Evolutionary conservation across 208 protist genomes (phyloP), one percentile per base, ranked within the genome.

Genomic region (Trypanosoma melophagium): DNA sequence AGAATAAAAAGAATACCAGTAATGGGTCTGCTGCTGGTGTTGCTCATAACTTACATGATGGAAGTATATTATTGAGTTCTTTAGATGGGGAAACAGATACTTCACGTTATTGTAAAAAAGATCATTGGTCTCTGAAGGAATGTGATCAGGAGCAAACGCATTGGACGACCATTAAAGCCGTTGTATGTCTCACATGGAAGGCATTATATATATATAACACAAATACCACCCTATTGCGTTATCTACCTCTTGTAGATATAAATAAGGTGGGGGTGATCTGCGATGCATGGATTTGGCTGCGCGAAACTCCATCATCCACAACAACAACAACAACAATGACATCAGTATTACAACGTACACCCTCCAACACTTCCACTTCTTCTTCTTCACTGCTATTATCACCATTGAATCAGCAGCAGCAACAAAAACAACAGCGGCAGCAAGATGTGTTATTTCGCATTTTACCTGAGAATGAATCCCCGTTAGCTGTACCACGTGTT

Each of bases 121-220:
- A 21, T 55, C 22, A 2, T 22, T 14, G 19, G 1, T 24, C 51
- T 55, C 1, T 55, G 19, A 10, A 10, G 7, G 51, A 55, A n/a
- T 1, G 24, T 9, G n/a, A 10, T 3, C 7, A 35, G 10, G 1
- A 9, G 8, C 4, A 42, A 28, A 17, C 1, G 35, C 8, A 12
- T 16, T 56, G 45, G 24, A 57, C 25, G 9, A 67, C 62, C 14
- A 35, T 22, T 24, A 58, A n/a, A 40, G 42, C 51, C 3, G 57
- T 72, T 54, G 38, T 66, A 19, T 17, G 65, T 24, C 10, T 72
- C 9, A 63, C 56, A 50, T 58, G 57, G 40, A 57, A 3, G 44
- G 19, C 57, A 47, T 14, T 72, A 25, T 72, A 72, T 49, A 21
- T 72, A 17, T 72, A 57, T 45, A 41, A 54, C 24, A 51, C 57